Evolutionary conservation across 495 filamentous ascomycete species (phyloP), one percentile per base, ranked within the genome.

Genomic region (Penicillium angulare): DNA sequence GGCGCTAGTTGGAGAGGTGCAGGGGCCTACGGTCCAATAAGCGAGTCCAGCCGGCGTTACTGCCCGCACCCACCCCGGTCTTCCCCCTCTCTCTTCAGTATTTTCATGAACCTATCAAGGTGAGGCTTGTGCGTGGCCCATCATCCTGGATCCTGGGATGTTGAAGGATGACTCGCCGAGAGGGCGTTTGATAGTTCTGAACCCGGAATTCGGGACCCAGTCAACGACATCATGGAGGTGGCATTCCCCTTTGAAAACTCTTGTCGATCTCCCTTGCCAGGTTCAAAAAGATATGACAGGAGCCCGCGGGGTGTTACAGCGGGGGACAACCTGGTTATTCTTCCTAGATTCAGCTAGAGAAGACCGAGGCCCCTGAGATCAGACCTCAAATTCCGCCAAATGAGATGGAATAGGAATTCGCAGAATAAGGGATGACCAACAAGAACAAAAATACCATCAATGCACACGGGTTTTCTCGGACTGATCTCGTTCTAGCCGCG

Each of bases 81-180:
- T 31, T 31, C 13, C 13, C n/a, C n/a, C n/a, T 31, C 8, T 12
- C 27, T 31, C 27, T 31, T 12, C 27, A 31, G 2, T 1, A 31
- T 31, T 31, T 12, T 6, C 23, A 50, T 17, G 48, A 60, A 57
- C 59, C 53, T 60, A 57, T 65, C 59, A 65, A 60, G 49, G 24
- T 60, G 39, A 21, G 48, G 50, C 38, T 57, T 59, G 43, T 52
- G 53, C 59, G 55, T 45, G 62, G 56, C 62, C 62, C 62, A 65
- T 51, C 44, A 63, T 41, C 53, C 56, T 54, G 62, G 62, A 55
- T 56, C 59, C 60, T 58, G 62, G 61, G 50, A 49, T 56, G 17
- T 41, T 31, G 7, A 39, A 39, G 42, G 13, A 50, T 59, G 47
- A 57, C 55, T 59, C 47, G 61, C 59, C 31, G 50, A 53, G 59